A percentile compares a stretch with the other conserved stretches of the same genome.
Conservation (phyloP, 2,329 filamentous ascomycete species). For the Cladosporium austrohemisphaericum region DNA sequence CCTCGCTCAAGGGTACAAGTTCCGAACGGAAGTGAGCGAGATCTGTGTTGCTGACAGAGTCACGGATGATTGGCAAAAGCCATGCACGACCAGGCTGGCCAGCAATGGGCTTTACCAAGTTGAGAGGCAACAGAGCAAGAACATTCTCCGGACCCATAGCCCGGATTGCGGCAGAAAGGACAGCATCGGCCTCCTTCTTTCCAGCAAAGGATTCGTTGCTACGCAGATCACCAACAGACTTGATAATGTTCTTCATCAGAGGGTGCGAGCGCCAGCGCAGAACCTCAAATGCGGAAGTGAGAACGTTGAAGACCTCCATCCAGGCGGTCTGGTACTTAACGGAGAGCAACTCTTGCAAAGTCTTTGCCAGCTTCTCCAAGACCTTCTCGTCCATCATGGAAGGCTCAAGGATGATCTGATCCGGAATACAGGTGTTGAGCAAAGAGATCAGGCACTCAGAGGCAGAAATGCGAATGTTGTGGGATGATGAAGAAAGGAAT, state of each 20-base stretch:
- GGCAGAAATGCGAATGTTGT: constrained; percentile 90
- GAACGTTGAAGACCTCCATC: constrained; percentile 88
- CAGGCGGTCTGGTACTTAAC: constrained; percentile 92
- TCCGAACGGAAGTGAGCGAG: constrained; percentile 80
- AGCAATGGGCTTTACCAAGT: constrained; percentile 71
- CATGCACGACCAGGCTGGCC: constrained; percentile 84
- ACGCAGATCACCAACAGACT: constrained; percentile 79
- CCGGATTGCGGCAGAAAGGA: constrained; percentile 80
- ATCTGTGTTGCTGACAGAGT: constrained; percentile 84
- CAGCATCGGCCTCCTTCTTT: constrained; percentile 90
- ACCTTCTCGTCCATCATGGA: constrained; percentile 91
- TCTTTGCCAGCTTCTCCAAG: constrained; percentile 73
- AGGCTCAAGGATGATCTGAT: constrained; percentile 77
- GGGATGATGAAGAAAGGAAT: constrained; percentile 81
- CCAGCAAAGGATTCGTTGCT: constrained; percentile 83
- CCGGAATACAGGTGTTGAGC: constrained; percentile 82
- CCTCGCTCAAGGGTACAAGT: constrained; percentile 83
- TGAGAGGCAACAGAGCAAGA: constrained; percentile 77
- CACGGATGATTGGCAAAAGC: constrained; percentile 87
- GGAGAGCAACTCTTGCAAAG: constrained; percentile 70
- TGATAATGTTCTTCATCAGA: constrained; percentile 70
- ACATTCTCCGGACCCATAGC: constrained; percentile 88
- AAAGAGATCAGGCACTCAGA: constrained; percentile 95
- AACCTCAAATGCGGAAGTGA: constrained; percentile 81
- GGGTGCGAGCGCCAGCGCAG: constrained; percentile 81